Evolutionary conservation across 2,329 filamentous ascomycete species (phyloP).

Genomic region (Fusarium sp.): DNA sequence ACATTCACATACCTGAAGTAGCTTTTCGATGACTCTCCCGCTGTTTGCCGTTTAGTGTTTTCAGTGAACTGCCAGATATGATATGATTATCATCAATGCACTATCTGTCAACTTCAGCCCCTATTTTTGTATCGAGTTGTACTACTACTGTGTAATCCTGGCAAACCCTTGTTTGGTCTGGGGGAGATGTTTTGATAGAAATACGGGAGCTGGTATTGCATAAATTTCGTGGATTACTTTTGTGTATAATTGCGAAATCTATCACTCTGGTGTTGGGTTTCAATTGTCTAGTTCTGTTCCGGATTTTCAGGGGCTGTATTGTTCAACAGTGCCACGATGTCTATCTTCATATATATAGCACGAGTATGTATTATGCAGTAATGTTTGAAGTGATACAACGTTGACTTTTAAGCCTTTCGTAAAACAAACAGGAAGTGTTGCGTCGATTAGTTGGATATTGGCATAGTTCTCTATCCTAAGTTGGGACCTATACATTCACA

Average conservation of each 20-base stretch:
- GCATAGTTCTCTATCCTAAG: not conserved
- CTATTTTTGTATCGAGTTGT: not conserved
- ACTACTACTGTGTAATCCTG: conserved; percentile 17
- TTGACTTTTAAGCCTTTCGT: not conserved
- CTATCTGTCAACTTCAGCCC: not conserved
- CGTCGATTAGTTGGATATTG: no score
- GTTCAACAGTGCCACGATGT: not conserved
- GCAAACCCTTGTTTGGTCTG: not conserved
- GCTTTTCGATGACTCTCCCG: not conserved
- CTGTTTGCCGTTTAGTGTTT: not conserved
- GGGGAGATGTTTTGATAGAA: not conserved
- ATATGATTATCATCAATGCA: not conserved
- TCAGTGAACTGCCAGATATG: not conserved
- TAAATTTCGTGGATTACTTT: not conserved
- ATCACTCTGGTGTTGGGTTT: not conserved
- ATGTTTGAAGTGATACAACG: not conserved
- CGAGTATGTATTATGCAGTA: fast-evolving
- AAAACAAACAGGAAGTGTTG: not conserved
- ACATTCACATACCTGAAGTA: not conserved
- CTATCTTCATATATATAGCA: not conserved
- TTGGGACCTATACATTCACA: not conserved
- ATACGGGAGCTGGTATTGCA: not conserved
- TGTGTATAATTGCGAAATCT: no score
- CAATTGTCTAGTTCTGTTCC: not conserved
- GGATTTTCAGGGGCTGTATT: not conserved